Base-by-base conservation (phyloP, 345 rosid genomes). In the Schrenkiella parvula region DNA sequence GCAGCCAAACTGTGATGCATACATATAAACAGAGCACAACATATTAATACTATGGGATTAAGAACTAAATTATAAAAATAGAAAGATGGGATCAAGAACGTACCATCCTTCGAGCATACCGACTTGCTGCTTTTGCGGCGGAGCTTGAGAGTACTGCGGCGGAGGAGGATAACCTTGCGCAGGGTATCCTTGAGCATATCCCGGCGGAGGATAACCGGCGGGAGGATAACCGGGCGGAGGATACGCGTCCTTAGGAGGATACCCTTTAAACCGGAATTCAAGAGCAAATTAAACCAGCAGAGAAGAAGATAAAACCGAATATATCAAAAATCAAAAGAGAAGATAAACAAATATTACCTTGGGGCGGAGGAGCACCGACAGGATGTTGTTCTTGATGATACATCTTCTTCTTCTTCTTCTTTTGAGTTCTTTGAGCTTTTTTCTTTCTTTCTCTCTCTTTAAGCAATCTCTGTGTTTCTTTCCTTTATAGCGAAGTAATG, bases 91-190 rank as follows among this genome's bases (percentile, higher is more conserved):
- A 35, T 44, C 18, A 73, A 54, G 59, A 54, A 35, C 58, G 23
- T 74, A 88, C 93, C 90, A 86, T 80, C 89, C 89, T 79, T 88
- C 87, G 32, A 88, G 89, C 66, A 78, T 80, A 39, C 91, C 82
- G 18, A 44, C 21, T 8, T 74, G 77, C 57, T 83, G 70, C 68
- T 71, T 76, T 28, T 76, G 81, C 39, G 64, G 82, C 0, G 73
- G 84, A 70, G 75, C 75, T 78, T 80, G 86, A 43, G 80, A 75
- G 60, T 82, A 84, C 12, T 75, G 85, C 5, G 79, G 83, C 26
- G 66, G 79, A 74, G 86, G 80, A 74, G 86, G 80, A 51, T 84
- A 83, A 8, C 73, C 82, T 55, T 79, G 87, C 1, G 81, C 75
- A 54, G 84, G 81, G 39, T 81, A 83, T 21, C 77, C 84, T 34